These are phyloP conservation scores for Gracilaria domingensis DNA, from an alignment of 23 red algal species.

Conservation along the genomic window DNA sequence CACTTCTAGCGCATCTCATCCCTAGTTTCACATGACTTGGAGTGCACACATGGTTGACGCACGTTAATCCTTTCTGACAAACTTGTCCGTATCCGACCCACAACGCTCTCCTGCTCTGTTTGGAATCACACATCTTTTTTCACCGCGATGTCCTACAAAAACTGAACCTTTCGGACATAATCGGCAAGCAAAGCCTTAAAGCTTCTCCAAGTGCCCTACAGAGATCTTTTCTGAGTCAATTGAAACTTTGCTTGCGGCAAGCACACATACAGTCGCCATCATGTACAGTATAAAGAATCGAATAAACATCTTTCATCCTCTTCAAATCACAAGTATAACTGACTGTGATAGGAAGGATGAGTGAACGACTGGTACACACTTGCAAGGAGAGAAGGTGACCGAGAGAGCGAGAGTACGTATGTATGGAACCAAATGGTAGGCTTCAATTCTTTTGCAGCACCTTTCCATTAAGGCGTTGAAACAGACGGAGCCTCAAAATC, in stretches of 20 bases:
- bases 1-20: neutral
- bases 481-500: no score
- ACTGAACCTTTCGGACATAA: neutral
- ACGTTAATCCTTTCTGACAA: conserved; percentile 17
- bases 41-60: conserved; percentile 9
- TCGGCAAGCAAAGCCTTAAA: neutral
- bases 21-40: neutral
- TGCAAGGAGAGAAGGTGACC: no score
- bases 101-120: neutral
- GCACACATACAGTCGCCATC: neutral
- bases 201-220: neutral
- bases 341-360: neutral
- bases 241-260: neutral
- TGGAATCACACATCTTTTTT: conserved; percentile 50
- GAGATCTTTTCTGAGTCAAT: neutral
- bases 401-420: no score
- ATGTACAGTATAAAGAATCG: neutral
- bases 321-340: neutral
- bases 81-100: neutral
- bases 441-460: no score
- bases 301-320: neutral
- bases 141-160: neutral
- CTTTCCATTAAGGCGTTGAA: no score
- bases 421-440: no score
- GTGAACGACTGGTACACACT: neutral